These are phyloP conservation scores for Closterium sp. DNA, from an alignment of 139 green algal species.

Conservation along the genomic window DNA sequence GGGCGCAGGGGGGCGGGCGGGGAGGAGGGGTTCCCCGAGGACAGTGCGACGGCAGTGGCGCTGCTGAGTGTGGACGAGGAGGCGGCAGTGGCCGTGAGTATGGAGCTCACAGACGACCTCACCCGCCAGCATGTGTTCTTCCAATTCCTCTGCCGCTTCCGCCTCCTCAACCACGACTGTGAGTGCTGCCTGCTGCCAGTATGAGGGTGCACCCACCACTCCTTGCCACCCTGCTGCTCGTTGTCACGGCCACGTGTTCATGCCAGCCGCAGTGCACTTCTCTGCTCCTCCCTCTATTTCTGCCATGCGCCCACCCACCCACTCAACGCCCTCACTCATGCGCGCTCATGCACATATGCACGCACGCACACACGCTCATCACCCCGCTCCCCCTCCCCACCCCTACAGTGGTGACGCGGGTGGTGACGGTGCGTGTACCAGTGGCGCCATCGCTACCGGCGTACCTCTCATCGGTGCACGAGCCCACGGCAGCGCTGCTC, in stretches of 20 bases:
- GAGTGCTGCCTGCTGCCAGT: background rate
- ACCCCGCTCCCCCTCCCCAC: background rate
- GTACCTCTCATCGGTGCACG: constrained; percentile 50
- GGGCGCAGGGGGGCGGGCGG: background rate
- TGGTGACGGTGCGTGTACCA: constrained; percentile 55
- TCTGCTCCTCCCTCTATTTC: background rate
- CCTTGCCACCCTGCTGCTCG: too few species aligned
- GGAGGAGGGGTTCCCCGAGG: constrained; percentile 38
- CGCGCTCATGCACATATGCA: background rate
- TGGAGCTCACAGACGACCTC: constrained; percentile 48
- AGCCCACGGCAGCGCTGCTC: constrained; percentile 47
- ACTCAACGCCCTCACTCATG: background rate
- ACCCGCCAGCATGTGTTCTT: constrained; percentile 23
- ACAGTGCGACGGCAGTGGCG: constrained; percentile 12
- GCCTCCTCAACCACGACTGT: background rate
- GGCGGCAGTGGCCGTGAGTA: constrained; percentile 32
- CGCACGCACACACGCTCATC: background rate
- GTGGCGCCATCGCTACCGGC: constrained; percentile 13
- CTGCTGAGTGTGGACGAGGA: constrained; percentile 49
- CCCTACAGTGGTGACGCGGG: constrained; percentile 36
- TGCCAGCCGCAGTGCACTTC: background rate
- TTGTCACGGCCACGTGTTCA: too few species aligned
- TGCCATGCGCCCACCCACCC: background rate
- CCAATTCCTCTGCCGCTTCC: constrained; percentile 43
- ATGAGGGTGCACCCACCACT: too few species aligned